A percentile compares a stretch with the other conserved stretches of the same genome.
Conservation (phyloP, 2,329 filamentous ascomycete genomes). For the Shiraia bambusicola region DNA sequence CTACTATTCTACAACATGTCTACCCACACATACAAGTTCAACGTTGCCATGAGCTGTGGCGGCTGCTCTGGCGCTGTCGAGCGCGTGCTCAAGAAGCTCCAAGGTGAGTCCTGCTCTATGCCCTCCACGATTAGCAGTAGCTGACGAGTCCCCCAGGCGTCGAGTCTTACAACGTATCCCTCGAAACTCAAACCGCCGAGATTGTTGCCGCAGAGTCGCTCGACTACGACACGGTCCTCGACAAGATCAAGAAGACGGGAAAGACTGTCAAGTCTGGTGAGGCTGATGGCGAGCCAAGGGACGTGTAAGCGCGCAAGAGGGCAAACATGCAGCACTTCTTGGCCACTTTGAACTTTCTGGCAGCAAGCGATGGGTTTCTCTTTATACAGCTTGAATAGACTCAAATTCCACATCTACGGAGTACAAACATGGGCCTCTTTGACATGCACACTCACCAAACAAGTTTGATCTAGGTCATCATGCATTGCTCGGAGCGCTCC, state of each 20-base stretch:
- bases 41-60: conserved; percentile 89
- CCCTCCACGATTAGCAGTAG: conserved; percentile 1
- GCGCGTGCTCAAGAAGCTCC: conserved; percentile 86
- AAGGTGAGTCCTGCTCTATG: conserved; percentile 60
- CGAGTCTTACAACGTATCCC: conserved; percentile 81
- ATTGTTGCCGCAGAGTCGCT: conserved; percentile 70
- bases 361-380: conserved; percentile 21
- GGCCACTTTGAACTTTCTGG: conserved; percentile 16
- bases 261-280: conserved; percentile 82
- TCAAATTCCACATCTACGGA: background rate
- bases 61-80: conserved; percentile 95
- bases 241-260: conserved; percentile 91
- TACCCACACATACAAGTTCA: conserved; percentile 88
- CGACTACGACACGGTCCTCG: conserved; percentile 76
- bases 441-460: background rate
- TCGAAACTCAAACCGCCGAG: conserved; percentile 80
- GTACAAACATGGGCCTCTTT: too few species aligned
- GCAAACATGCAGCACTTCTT: conserved; percentile 7
- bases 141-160: conserved; percentile 62
- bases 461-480: background rate
- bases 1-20: conserved; percentile 55
- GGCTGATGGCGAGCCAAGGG: conserved; percentile 59
- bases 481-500: background rate
- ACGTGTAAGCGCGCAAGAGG: conserved; percentile 22
- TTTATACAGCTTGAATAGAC: conserved; percentile 2